phyloP scores from a whole-genome alignment of 75 land plant species.

The Adiantum capillusveneris region DNA sequence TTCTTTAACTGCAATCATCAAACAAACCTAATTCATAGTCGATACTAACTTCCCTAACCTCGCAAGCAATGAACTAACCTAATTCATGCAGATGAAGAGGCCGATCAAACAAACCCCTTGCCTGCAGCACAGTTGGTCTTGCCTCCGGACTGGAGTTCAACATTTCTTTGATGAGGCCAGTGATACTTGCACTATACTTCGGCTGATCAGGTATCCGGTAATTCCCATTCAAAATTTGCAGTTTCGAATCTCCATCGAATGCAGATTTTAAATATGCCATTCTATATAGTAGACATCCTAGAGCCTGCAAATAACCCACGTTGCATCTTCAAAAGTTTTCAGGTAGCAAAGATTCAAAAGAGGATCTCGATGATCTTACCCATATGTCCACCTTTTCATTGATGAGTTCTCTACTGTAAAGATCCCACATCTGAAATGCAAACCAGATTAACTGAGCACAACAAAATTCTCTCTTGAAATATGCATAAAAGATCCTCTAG shows the following conservation, averaged over 20 bases:
- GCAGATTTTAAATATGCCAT: slow-evolving; percentile 88
- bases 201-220: slow-evolving; percentile 92
- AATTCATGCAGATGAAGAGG: slow-evolving; percentile 81
- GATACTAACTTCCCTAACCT: background rate
- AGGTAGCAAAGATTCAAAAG: too few relatives aligned
- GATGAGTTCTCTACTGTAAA: slow-evolving; percentile 75
- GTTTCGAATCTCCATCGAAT: slow-evolving; percentile 98
- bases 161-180: slow-evolving; percentile 79
- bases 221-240: slow-evolving; percentile 93
- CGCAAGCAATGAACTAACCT: slow-evolving; percentile 76
- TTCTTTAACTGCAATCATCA: too few relatives aligned
- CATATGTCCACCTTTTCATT: slow-evolving; percentile 97
- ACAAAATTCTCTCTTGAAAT: too few relatives aligned
- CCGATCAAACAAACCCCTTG: slow-evolving; percentile 98
- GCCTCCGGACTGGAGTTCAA: slow-evolving; percentile 67
- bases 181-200: slow-evolving; percentile 55
- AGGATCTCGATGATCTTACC: too few relatives aligned
- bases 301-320: slow-evolving; percentile 68
- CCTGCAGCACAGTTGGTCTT: slow-evolving; percentile 98
- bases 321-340: too few relatives aligned
- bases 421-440: slow-evolving; percentile 99
- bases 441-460: background rate
- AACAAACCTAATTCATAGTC: too few relatives aligned
- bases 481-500: too few relatives aligned
- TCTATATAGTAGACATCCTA: slow-evolving; percentile 88